Conservation (phyloP, 2,329 filamentous ascomycete species). For the Exophiala viscosa region DNA sequence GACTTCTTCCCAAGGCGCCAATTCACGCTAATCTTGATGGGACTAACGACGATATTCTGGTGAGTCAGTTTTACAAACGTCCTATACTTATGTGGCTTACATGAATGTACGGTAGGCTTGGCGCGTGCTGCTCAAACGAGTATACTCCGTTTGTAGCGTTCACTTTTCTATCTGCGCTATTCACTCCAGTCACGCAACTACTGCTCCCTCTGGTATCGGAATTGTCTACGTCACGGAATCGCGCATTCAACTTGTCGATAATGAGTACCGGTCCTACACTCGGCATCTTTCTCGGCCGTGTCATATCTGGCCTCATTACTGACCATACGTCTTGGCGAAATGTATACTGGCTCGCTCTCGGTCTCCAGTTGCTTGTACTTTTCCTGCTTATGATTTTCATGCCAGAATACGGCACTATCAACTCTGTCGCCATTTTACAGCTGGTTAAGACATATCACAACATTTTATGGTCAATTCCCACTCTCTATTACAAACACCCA, state of each 20-base stretch:
- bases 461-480: constrained; percentile 61
- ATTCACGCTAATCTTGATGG: constrained; percentile 61
- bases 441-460: constrained; percentile 54
- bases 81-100: not conserved
- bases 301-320: constrained; percentile 70
- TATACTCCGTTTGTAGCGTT: constrained; percentile 64
- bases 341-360: constrained; percentile 74
- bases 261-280: constrained; percentile 71
- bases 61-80: constrained; percentile 34
- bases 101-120: constrained; percentile 40
- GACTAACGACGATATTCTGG: constrained; percentile 64
- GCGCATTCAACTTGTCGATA: constrained; percentile 67
- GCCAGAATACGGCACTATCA: constrained; percentile 74
- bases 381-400: constrained; percentile 65
- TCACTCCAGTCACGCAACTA: constrained; percentile 71
- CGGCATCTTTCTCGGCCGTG: constrained; percentile 68
- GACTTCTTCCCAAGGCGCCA: constrained; percentile 64
- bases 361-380: constrained; percentile 64
- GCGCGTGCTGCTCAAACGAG: constrained; percentile 63
- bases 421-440: constrained; percentile 47
- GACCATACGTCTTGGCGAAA: constrained; percentile 70
- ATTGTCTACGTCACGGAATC: constrained; percentile 64
- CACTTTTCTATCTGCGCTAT: constrained; percentile 67
- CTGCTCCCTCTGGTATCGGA: constrained; percentile 79
- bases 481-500: constrained; percentile 62